These are phyloP conservation scores for Xylaria hypoxylon DNA, from an alignment of 2,329 filamentous ascomycete genomes.

Conservation along the genomic window DNA sequence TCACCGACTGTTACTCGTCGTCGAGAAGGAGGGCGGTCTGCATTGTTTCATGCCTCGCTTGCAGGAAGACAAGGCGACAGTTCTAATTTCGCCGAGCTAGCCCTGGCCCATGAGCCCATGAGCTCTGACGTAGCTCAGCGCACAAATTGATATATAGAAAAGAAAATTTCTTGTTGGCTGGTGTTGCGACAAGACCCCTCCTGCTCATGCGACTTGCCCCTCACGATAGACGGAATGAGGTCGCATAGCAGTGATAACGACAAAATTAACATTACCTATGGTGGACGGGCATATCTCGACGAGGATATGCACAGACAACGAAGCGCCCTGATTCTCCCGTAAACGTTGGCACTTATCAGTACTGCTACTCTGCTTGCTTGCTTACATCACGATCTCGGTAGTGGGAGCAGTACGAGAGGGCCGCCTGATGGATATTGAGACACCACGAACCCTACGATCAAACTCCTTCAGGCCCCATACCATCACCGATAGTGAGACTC, in stretches of 20 bases:
- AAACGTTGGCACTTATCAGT: conserved; percentile 28
- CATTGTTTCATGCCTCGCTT: conserved; percentile 46
- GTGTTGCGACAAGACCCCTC: conserved; percentile 43
- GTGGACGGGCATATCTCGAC: conserved; percentile 13
- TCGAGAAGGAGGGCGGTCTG: conserved; percentile 43
- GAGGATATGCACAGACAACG: conserved; percentile 29
- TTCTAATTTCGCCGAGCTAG: conserved; percentile 29
- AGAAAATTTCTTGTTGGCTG: conserved; percentile 42
- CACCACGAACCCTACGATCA: conserved; percentile 22
- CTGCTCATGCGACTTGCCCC: conserved; percentile 42
- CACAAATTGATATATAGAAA: conserved; percentile 43
- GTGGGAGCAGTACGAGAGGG: conserved; percentile 14
- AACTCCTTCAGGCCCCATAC: conserved; percentile 23
- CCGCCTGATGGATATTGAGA: conserved; percentile 6
- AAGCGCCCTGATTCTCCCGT: conserved; percentile 22
- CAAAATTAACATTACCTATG: conserved; percentile 7
- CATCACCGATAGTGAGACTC: conserved; percentile 23
- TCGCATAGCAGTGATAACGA: conserved; percentile 24
- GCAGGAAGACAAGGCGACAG: conserved; percentile 41
- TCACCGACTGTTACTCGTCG: conserved; percentile 47
- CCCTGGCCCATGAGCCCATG: conserved; percentile 24
- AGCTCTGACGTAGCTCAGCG: conserved; percentile 45
- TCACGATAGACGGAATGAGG: conserved; percentile 26
- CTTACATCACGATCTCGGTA: conserved; percentile 27
- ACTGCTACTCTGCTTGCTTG: conserved; percentile 7